Conservation (phyloP, 75 land plant species). For the Pinus albicaulis region DNA sequence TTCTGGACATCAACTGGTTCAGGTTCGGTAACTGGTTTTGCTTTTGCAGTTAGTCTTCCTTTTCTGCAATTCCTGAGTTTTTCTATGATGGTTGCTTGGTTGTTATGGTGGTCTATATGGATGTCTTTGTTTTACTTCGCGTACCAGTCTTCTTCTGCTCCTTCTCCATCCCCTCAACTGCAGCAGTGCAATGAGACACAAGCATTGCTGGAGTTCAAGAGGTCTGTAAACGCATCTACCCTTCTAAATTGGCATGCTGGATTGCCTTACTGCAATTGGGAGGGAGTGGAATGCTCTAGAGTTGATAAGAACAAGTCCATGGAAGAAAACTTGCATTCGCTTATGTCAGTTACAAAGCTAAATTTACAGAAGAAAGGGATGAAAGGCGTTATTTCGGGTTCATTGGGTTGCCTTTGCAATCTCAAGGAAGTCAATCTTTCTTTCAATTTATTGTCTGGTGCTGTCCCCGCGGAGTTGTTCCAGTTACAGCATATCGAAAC, state of each 20-base stretch:
- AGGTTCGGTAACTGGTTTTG: not conserved
- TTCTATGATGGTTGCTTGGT: not conserved
- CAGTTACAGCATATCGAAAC: no score
- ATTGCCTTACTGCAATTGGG: constrained; percentile 25
- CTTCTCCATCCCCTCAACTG: not conserved
- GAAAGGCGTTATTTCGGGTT: constrained; percentile 19
- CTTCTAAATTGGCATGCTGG: not conserved
- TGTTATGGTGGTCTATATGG: not conserved
- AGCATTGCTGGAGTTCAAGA: not conserved
- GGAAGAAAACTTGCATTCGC: not conserved
- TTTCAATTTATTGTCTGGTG: no score
- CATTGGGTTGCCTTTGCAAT: constrained; percentile 20
- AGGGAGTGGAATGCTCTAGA: constrained; percentile 18
- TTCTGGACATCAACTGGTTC: not conserved
- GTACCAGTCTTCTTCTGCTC: not conserved
- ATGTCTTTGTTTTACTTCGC: not conserved
- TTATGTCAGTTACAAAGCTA: constrained; percentile 7
- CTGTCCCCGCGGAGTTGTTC: no score
- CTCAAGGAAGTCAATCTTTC: constrained; percentile 34
- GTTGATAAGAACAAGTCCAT: not conserved
- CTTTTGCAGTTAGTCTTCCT: not conserved
- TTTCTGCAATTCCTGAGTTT: not conserved
- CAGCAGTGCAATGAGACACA: not conserved
- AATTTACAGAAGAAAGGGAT: constrained; percentile 17
- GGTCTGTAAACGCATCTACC: not conserved